Conservation (phyloP, 2,329 filamentous ascomycete species). For the Chaetomium globosum region DNA sequence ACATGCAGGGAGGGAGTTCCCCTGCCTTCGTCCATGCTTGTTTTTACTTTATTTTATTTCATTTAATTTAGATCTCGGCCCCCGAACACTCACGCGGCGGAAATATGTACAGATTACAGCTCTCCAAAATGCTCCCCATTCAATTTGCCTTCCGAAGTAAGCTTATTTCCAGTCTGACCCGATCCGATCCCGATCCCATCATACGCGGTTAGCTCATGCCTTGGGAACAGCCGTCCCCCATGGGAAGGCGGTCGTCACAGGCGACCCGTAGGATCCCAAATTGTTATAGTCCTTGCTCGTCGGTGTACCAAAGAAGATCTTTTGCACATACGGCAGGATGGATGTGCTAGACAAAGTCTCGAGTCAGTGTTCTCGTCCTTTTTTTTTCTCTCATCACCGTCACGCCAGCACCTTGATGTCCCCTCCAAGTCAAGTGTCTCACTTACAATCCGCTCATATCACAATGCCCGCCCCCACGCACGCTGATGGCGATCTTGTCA, state of each 20-base stretch:
- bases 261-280: slow-evolving; percentile 48
- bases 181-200: background rate
- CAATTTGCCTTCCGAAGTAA: background rate
- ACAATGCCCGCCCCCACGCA: slow-evolving; percentile 52
- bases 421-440: background rate
- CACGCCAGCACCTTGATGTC: background rate
- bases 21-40: too few relatives aligned
- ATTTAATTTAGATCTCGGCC: background rate
- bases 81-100: background rate
- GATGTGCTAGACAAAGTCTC: slow-evolving; percentile 41
- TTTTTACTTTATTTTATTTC: background rate
- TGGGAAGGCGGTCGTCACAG: slow-evolving; percentile 51
- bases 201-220: slow-evolving; percentile 7
- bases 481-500: slow-evolving; percentile 53
- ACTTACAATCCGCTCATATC: slow-evolving; percentile 53
- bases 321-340: slow-evolving; percentile 52
- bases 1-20: background rate
- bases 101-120: too few relatives aligned
- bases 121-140: background rate
- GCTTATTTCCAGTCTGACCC: background rate
- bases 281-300: slow-evolving; percentile 51
- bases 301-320: slow-evolving; percentile 51
- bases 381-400: background rate
- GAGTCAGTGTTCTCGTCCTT: background rate
- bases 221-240: slow-evolving; percentile 48